Percentiles rank a stretch among this genome's conserved stretches.
Conservation (phyloP, 345 rosid genomes). For the Euclidium syriacum region DNA sequence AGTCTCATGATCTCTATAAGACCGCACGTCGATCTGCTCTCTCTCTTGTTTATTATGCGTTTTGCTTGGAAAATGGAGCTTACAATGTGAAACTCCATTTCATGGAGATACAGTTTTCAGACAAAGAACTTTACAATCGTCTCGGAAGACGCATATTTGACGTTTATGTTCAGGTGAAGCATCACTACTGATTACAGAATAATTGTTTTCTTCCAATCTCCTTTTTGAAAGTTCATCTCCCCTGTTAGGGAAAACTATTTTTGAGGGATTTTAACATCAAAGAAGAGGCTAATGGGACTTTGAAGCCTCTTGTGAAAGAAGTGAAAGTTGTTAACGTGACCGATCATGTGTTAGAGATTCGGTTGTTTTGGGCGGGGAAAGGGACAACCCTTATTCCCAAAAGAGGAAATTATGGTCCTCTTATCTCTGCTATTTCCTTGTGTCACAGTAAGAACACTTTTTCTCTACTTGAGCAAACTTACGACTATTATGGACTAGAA, state of each 20-base stretch:
- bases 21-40: conserved; percentile 54
- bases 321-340: conserved; percentile 26
- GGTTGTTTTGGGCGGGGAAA: conserved; percentile 50
- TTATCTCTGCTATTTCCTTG: conserved; percentile 62
- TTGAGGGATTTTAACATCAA: conserved; percentile 45
- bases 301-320: conserved; percentile 13
- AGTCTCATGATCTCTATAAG: conserved; percentile 28
- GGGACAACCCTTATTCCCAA: conserved; percentile 40
- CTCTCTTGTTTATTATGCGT: conserved; percentile 57
- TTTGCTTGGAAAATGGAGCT: conserved; percentile 49
- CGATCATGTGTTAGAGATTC: conserved; percentile 39
- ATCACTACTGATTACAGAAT: not conserved
- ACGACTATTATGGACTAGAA: too few species aligned
- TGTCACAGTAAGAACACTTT: conserved; percentile 28
- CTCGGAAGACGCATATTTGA: conserved; percentile 54
- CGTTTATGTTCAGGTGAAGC: conserved; percentile 48
- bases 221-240: not conserved
- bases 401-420: conserved; percentile 51
- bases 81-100: conserved; percentile 56
- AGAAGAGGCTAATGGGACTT: conserved; percentile 37
- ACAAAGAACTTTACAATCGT: conserved; percentile 29
- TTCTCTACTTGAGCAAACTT: not conserved
- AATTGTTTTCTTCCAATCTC: not conserved
- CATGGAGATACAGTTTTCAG: conserved; percentile 52
- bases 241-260: conserved; percentile 1